phyloP scores from a whole-genome alignment of 768 basidiomycete species.

The Clitopilus hobsonii region DNA sequence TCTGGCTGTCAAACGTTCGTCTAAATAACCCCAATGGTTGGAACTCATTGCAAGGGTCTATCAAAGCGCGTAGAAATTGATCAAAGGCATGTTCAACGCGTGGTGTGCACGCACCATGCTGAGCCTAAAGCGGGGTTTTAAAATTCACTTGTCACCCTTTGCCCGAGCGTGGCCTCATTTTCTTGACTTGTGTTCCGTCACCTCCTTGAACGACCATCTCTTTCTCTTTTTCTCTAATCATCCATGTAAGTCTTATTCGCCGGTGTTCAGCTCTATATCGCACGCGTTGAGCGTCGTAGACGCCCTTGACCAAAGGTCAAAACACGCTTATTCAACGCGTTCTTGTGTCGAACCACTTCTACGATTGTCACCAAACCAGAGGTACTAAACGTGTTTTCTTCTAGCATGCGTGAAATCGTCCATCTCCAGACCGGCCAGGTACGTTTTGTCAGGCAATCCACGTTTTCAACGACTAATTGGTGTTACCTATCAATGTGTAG shows the following conservation, averaged over 20 bases:
- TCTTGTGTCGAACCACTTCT: slow-evolving; percentile 45
- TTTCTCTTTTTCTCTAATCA: slow-evolving; percentile 27
- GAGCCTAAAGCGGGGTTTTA: slow-evolving; percentile 41
- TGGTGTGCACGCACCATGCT: slow-evolving; percentile 21
- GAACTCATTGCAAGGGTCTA: background rate
- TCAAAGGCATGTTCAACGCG: background rate
- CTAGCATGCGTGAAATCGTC: slow-evolving; percentile 99
- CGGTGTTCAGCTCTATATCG: background rate
- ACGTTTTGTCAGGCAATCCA: slow-evolving; percentile 16
- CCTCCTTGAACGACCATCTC: slow-evolving; percentile 38
- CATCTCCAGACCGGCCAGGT: slow-evolving; percentile 99
- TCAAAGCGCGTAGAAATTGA: background rate
- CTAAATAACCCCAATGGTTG: slow-evolving; percentile 6
- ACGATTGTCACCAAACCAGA: slow-evolving; percentile 12
- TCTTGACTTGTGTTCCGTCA: slow-evolving; percentile 43
- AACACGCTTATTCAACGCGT: slow-evolving; percentile 31
- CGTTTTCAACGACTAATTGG: slow-evolving; percentile 18
- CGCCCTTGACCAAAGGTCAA: slow-evolving; percentile 9
- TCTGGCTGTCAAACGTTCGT: slow-evolving; percentile 4
- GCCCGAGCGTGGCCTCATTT: slow-evolving; percentile 33
- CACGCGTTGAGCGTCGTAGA: slow-evolving; percentile 14
- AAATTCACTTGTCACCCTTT: slow-evolving; percentile 36
- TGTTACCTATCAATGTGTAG: slow-evolving; percentile 31
- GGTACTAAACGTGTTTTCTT: slow-evolving; percentile 26
- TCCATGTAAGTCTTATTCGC: slow-evolving; percentile 32